Percentiles rank a stretch among this genome's conserved stretches.
phyloP scores from a whole-genome alignment of 2,329 filamentous ascomycete species.

The Emergomyces pasteurianus region DNA sequence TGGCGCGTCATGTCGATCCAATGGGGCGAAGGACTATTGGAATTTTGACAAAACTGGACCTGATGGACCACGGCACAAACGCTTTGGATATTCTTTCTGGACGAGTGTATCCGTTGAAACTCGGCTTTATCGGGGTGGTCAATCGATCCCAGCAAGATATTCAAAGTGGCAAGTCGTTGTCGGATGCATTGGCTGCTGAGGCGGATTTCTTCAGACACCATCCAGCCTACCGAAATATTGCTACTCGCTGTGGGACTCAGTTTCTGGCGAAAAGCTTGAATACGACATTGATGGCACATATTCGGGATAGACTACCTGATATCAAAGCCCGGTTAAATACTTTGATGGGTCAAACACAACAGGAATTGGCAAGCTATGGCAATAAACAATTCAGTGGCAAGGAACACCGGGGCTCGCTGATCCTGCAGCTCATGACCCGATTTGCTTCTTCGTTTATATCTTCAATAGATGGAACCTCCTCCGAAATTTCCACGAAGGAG shows the following conservation, averaged over 20 bases:
- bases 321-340: constrained; percentile 98
- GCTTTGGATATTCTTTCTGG: constrained; percentile 96
- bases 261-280: constrained; percentile 92
- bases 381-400: constrained; percentile 97
- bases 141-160: constrained; percentile 98
- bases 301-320: constrained; percentile 87
- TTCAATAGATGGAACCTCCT: constrained; percentile 96
- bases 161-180: constrained; percentile 85
- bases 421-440: constrained; percentile 93
- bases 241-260: constrained; percentile 82
- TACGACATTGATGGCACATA: constrained; percentile 88
- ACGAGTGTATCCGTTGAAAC: constrained; percentile 88
- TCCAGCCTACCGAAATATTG: constrained; percentile 93
- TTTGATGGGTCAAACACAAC: constrained; percentile 98
- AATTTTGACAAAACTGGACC: constrained; percentile 88
- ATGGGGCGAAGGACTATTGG: constrained; percentile 91
- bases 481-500: constrained; percentile 97
- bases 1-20: constrained; percentile 91
- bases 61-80: constrained; percentile 99
- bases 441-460: constrained; percentile 97
- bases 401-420: constrained; percentile 88
- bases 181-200: constrained; percentile 81
- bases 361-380: constrained; percentile 94
- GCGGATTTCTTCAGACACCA: constrained; percentile 94
- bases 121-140: constrained; percentile 95